These are phyloP conservation scores for Saturnispora sanitii DNA, from an alignment of 805 yeast genomes.

Conservation along the genomic window DNA sequence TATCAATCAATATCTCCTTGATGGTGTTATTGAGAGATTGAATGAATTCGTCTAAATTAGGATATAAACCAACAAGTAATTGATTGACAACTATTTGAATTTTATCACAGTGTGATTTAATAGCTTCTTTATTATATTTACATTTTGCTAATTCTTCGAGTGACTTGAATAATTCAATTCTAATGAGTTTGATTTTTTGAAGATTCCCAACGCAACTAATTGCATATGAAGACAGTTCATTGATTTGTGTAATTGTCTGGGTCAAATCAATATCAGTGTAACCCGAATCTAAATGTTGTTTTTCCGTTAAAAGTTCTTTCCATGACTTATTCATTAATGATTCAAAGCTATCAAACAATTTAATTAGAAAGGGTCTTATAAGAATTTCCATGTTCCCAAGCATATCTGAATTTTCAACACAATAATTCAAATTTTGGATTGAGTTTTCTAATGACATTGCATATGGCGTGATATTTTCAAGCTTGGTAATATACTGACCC, in stretches of 20 bases:
- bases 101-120: neutral
- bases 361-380: neutral
- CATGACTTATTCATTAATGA: neutral
- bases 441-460: conserved; percentile 1
- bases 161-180: neutral
- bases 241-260: neutral
- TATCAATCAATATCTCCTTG: conserved; percentile 18
- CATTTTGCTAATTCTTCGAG: neutral
- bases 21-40: conserved; percentile 27
- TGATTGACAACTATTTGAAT: conserved; percentile 2
- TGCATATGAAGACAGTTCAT: neutral
- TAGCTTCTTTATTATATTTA: neutral
- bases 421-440: conserved; percentile 2
- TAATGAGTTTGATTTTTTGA: conserved; percentile 5
- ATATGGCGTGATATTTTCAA: neutral
- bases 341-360: neutral
- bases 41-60: conserved; percentile 27
- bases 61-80: conserved; percentile 6
- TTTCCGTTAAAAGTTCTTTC: conserved; percentile 1
- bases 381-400: conserved; percentile 7
- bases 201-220: neutral
- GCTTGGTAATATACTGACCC: conserved; percentile 1
- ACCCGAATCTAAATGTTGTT: conserved; percentile 1
- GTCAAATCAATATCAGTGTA: neutral
- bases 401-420: neutral